Base-by-base conservation (phyloP, 2,329 filamentous ascomycete species). In the Colletotrichum magnum region DNA sequence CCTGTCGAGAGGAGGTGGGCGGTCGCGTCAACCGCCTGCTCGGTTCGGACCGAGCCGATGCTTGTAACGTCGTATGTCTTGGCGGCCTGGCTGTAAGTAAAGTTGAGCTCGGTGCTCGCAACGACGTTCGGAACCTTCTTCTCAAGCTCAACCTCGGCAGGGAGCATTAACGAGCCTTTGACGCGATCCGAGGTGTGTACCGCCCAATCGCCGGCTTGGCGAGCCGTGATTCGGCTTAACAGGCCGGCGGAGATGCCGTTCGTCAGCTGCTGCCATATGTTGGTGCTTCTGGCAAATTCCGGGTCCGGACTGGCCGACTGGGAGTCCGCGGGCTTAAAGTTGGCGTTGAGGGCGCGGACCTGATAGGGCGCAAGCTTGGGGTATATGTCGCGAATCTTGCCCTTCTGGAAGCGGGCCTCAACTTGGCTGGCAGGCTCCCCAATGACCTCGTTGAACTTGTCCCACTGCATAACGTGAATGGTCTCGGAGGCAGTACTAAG, bases 151-250 rank as follows among this genome's bases (percentile, higher is more conserved):
- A 78, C 72, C 69, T 83, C 81, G 3, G 74, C 76, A 2, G 81
- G 77, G 48, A 84, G 78, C 51, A 73, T 77, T 39, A 78, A 67
- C 26, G 83, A 82, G 3, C 85, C 85, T 5, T 76, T 80, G n/a
- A 86, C 83, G 5, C 82, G 81, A 72, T 91, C 87, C 2, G 81
- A 79, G 0, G 88, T 89, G 53, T 87, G 84, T 10, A 89, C 81
- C 12, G 83, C 80, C 86, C 87, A 90, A 51, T 83, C 81, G 13
- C 76, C 77, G 2, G 71, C 70, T 57, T 76, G 76, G 59, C 80
- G 77, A 5, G 83, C 84, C 0, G 83, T 85, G 28, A 90, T 79
- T 51, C 84, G 83, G 32, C 75, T 74, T 6, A 91, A 80, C 4
- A 88, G 78, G 1, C 69, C 57, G 15, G 80, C 77, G 3, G 81